Evolutionary conservation across 2,329 filamentous ascomycete genomes (phyloP).

Genomic region (Reticulascus tulasneorum): DNA sequence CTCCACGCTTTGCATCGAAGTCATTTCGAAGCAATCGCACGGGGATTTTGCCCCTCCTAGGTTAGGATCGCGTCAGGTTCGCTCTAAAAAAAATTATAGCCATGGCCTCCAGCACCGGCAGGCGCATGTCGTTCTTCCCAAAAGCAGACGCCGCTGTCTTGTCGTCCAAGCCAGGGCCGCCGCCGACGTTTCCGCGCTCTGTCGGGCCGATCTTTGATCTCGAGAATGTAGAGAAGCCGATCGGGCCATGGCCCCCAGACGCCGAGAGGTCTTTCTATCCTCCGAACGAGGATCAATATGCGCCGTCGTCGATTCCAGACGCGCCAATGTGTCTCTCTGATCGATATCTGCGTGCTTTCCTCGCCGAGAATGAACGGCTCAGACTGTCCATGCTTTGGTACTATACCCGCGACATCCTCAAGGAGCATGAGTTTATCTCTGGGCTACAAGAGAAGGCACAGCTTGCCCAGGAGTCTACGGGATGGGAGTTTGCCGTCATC

Average conservation of each 20-base stretch:
- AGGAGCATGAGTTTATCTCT: slow-evolving; percentile 35
- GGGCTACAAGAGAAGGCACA: slow-evolving; percentile 37
- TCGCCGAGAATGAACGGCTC: slow-evolving; percentile 25
- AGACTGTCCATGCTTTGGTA: slow-evolving; percentile 37
- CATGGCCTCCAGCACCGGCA: too few species aligned
- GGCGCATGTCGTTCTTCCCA: slow-evolving; percentile 22
- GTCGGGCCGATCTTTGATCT: slow-evolving; percentile 2
- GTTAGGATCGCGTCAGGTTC: too few species aligned
- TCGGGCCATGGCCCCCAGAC: slow-evolving; percentile 2
- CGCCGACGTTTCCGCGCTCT: background rate
- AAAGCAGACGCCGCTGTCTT: slow-evolving; percentile 20
- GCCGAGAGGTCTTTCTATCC: background rate
- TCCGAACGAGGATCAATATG: slow-evolving; percentile 1
- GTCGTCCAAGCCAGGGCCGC: slow-evolving; percentile 10
- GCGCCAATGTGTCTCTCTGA: slow-evolving; percentile 2
- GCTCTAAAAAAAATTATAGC: too few species aligned
- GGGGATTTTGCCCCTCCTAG: too few species aligned
- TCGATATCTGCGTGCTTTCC: slow-evolving; percentile 18
- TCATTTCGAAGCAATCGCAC: too few species aligned
- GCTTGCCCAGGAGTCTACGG: slow-evolving; percentile 34
- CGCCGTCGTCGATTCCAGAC: background rate
- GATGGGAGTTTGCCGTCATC: slow-evolving; percentile 42
- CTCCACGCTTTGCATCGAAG: too few species aligned
- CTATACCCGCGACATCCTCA: slow-evolving; percentile 33
- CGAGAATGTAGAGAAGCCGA: background rate